Conservation (phyloP, 225 moss, liverwort and hornwort species). For the Thuidium tamariscinum region DNA sequence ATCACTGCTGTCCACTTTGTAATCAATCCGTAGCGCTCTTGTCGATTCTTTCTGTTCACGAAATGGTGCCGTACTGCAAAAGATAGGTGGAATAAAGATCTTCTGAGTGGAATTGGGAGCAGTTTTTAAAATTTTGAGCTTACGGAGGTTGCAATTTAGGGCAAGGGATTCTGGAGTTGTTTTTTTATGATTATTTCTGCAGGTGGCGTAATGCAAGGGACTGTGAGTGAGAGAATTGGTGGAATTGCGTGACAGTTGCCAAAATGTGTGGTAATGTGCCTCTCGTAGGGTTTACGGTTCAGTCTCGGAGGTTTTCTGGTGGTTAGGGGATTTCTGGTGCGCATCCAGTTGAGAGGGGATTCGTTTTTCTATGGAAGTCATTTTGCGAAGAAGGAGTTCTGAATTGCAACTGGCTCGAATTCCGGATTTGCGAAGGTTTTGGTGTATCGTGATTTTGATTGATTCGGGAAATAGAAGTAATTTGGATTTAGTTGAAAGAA, state of each 20-base stretch:
- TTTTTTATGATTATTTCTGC: background rate
- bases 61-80: background rate
- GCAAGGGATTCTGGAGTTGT: background rate
- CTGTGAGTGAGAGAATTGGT: background rate
- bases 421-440: background rate
- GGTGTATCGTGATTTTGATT: background rate
- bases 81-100: background rate
- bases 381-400: background rate
- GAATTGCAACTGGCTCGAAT: background rate
- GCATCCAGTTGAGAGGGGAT: background rate
- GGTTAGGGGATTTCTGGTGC: background rate
- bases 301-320: constrained; percentile 16
- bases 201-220: background rate
- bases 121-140: background rate
- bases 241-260: background rate
- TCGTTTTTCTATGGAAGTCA: background rate
- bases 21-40: background rate
- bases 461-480: background rate
- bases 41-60: background rate
- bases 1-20: background rate
- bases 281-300: constrained; percentile 14
- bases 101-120: background rate
- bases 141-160: background rate
- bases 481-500: background rate
- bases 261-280: background rate